Percentiles rank a stretch among this genome's conserved stretches.
Conservation (phyloP, 345 rosid species). For the Toxicodendron radicans region DNA sequence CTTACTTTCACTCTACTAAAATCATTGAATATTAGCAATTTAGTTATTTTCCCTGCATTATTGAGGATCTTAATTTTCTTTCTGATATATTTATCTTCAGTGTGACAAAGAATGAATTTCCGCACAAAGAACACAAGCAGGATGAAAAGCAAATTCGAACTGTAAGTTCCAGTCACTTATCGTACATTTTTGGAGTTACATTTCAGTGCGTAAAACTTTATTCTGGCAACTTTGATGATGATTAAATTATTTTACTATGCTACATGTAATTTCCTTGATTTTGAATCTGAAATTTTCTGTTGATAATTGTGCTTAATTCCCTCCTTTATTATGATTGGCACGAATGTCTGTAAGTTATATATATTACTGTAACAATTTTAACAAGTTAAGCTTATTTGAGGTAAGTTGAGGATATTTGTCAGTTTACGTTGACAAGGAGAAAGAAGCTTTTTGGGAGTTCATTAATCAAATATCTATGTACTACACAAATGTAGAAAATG, state of each 20-base stretch:
- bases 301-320: neutral
- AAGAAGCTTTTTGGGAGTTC: neutral
- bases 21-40: neutral
- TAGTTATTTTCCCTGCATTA: neutral
- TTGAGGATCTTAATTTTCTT: conserved; percentile 19
- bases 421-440: neutral
- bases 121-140: conserved; percentile 32
- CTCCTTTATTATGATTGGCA: neutral
- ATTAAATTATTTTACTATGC: neutral
- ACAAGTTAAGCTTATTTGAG: no score
- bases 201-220: neutral
- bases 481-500: neutral
- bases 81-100: conserved; percentile 45
- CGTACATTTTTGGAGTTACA: neutral
- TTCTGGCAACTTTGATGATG: neutral
- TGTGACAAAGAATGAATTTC: conserved; percentile 35
- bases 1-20: neutral
- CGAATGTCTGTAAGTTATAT: no score
- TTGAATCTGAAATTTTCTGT: conserved; percentile 10
- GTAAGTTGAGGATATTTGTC: neutral
- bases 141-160: conserved; percentile 55
- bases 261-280: neutral
- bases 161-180: conserved; percentile 45
- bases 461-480: neutral
- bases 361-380: no score